phyloP scores from a whole-genome alignment of 2,329 filamentous ascomycete species.

The Corynespora cassiicola region DNA sequence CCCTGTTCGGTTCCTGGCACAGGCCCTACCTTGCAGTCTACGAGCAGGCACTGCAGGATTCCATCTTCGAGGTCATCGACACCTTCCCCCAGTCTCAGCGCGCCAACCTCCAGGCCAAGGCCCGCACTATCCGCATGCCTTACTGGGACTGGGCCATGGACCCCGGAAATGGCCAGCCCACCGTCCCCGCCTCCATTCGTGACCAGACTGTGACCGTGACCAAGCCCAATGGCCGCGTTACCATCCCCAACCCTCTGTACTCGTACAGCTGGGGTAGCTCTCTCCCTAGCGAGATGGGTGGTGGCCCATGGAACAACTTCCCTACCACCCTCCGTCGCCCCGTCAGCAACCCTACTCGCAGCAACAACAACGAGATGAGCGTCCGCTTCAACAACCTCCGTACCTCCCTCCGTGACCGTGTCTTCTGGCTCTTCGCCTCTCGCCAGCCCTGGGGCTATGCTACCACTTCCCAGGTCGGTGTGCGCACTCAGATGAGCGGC shows the following conservation, averaged over 20 bases:
- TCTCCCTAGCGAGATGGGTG: constrained; percentile 59
- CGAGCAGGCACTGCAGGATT: constrained; percentile 56
- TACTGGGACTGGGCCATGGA: constrained; percentile 58
- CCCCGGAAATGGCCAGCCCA: constrained; percentile 34
- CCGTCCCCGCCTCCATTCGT: constrained; percentile 43
- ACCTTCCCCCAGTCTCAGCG: constrained; percentile 49
- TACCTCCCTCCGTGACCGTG: constrained; percentile 42
- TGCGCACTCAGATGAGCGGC: constrained; percentile 32
- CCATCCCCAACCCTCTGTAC: constrained; percentile 55
- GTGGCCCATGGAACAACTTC: constrained; percentile 40
- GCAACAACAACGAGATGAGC: constrained; percentile 46
- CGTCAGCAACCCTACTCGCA: constrained; percentile 37
- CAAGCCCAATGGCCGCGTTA: constrained; percentile 46
- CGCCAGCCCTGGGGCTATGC: constrained; percentile 36
- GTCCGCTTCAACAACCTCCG: constrained; percentile 33
- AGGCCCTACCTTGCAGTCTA: constrained; percentile 75
- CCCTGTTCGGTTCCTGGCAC: constrained; percentile 84
- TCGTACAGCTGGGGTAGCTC: constrained; percentile 55
- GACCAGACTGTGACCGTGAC: constrained; percentile 52
- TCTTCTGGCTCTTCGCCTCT: constrained; percentile 44
- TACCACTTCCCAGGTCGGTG: constrained; percentile 38
- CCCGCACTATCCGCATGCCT: constrained; percentile 50
- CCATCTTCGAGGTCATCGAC: constrained; percentile 49
- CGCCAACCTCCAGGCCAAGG: constrained; percentile 48
- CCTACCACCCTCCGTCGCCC: constrained; percentile 41